Base-by-base conservation (phyloP, 2,329 filamentous ascomycete species). In the Beauveria asiatica region DNA sequence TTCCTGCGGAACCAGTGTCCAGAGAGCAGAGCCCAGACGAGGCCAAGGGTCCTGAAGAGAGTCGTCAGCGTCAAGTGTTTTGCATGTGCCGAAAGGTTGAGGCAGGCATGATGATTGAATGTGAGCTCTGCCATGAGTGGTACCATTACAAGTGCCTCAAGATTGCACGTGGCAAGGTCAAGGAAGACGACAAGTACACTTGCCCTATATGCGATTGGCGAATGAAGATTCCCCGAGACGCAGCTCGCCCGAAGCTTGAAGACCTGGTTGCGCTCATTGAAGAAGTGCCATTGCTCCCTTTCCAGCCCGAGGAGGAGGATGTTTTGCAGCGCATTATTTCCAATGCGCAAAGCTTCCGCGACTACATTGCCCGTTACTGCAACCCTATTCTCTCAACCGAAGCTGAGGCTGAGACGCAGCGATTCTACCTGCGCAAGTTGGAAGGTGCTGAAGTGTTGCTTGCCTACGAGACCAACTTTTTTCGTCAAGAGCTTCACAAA, bases 91-190 rank as follows among this genome's bases (percentile, higher is more conserved):
- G 94, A 62, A 90, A 87, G 64, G 84, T 91, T 7, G 94, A 99
- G 74, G 92, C 93, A 42, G 94, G 94, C 56, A 95, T 97, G 88
- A 99, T 99, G 94, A 97, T 99, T 67, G 94, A 99, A 74, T 99
- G 94, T 72, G 94, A 97, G 72, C 80, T 97, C 44, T 99, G 94
- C 74, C 93, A 97, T 69, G 94, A 99, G 77, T 99, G 94, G 94
- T 99, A 99, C 70, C 94, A 99, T 69, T 93, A 94, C 62, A 97
- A 97, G 73, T 99, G 94, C 68, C 80, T 99, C 42, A 99, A 99
- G 77, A 97, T 99, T 69, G 94, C 94, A 3, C 85, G 94, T 54
- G 94, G 94, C 57, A 99, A 97, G 71, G 90, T 99, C 67, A 97
- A 97, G 75, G 94, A 97, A 70, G 93, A 96, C 64, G 94, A 97